Evolutionary conservation across 257 asterid species (phyloP).

Genomic region (Penstemon davidsonii): DNA sequence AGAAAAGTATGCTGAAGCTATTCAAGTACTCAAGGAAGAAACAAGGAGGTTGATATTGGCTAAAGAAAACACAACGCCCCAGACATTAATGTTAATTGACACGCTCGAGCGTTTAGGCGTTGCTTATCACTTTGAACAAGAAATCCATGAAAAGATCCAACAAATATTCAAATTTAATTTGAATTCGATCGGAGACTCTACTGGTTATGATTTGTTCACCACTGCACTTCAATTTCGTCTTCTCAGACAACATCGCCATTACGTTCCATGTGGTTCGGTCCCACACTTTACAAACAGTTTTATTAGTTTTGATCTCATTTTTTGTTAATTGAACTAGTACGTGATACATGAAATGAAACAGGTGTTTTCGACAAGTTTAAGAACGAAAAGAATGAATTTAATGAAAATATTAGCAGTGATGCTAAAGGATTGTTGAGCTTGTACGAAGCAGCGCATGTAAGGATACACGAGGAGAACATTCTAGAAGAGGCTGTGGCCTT

Average conservation of each 20-base stretch:
- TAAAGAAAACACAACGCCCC: not conserved
- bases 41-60: not conserved
- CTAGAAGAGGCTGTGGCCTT: too few species aligned
- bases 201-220: not conserved
- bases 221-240: constrained; percentile 5
- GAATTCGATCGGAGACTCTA: not conserved
- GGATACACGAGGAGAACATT: too few species aligned
- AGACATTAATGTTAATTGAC: constrained; percentile 8
- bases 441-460: too few species aligned
- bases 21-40: constrained; percentile 16
- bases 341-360: too few species aligned
- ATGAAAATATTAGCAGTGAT: too few species aligned
- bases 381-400: too few species aligned
- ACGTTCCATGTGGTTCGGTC: constrained; percentile 4
- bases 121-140: constrained; percentile 12
- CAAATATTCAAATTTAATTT: constrained; percentile 7
- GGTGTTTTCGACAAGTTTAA: too few species aligned
- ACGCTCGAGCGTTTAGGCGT: constrained; percentile 23
- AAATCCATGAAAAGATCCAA: constrained; percentile 8
- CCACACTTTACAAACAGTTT: too few species aligned
- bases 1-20: not conserved
- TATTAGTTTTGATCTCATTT: too few species aligned
- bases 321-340: too few species aligned
- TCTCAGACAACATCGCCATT: constrained; percentile 16
- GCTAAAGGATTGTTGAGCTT: too few species aligned